Evolutionary conservation across 495 filamentous ascomycete species (phyloP).

Genomic region (Collariella sp.): DNA sequence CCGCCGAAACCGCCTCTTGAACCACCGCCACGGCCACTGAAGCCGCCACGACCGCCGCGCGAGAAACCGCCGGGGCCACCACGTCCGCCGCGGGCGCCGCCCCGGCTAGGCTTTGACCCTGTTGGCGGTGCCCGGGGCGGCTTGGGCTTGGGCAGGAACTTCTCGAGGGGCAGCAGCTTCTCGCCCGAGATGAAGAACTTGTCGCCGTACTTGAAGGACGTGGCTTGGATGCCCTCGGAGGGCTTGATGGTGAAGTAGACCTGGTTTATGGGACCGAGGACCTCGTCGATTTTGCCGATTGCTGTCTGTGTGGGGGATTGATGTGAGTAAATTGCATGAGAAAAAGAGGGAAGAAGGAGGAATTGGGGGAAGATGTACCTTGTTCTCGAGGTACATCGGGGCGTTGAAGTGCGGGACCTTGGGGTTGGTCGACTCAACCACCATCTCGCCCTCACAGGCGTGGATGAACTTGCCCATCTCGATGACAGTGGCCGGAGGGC

Average conservation of each 20-base stretch:
- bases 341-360: not conserved
- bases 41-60: constrained; percentile 20
- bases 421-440: constrained; percentile 85
- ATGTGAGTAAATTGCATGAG: constrained; percentile 10
- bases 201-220: constrained; percentile 89
- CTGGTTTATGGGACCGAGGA: constrained; percentile 89
- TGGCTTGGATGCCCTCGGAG: constrained; percentile 84
- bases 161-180: constrained; percentile 88
- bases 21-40: constrained; percentile 11
- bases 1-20: constrained; percentile 31
- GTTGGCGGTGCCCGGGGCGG: constrained; percentile 51
- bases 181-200: constrained; percentile 94
- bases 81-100: constrained; percentile 32
- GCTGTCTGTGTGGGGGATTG: constrained; percentile 48
- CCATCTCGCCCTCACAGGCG: constrained; percentile 90
- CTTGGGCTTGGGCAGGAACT: constrained; percentile 94
- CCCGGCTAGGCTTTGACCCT: constrained; percentile 49
- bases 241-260: constrained; percentile 98
- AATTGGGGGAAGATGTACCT: constrained; percentile 44
- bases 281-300: constrained; percentile 90
- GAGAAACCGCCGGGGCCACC: constrained; percentile 40
- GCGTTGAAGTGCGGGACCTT: constrained; percentile 99
- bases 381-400: constrained; percentile 97
- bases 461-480: constrained; percentile 91
- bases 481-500: constrained; percentile 45